Percentiles rank a stretch among this genome's conserved stretches.
Evolutionary conservation across 805 yeast species (phyloP).

Genomic region (Yarrowia bubula): DNA sequence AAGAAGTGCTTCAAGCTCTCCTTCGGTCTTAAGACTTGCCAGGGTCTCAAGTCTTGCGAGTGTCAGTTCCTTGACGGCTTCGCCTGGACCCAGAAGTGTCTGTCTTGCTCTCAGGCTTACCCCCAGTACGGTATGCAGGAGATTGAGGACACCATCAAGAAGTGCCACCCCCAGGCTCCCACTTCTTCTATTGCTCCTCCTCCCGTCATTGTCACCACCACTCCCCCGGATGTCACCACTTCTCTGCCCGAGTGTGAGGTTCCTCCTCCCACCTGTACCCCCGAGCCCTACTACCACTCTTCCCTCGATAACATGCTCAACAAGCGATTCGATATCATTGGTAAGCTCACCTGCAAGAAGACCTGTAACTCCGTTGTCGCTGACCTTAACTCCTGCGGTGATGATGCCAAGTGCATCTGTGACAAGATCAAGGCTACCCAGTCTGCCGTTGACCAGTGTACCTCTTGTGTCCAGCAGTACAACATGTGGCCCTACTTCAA

Average conservation of each 20-base stretch:
- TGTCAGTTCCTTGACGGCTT: conserved; percentile 23
- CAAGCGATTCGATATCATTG: conserved; percentile 13
- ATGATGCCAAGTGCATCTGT: conserved; percentile 18
- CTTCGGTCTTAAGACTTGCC: conserved; percentile 16
- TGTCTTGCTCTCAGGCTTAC: conserved; percentile 15
- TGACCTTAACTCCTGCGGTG: conserved; percentile 1
- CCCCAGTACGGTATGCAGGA: conserved; percentile 23
- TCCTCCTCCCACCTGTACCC: conserved; percentile 25
- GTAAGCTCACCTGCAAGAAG: conserved; percentile 26
- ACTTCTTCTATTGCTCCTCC: conserved; percentile 9
- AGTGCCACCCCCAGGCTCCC: conserved; percentile 21
- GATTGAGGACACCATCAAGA: conserved; percentile 14
- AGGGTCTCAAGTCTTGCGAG: conserved; percentile 19
- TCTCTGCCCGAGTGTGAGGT: conserved; percentile 26
- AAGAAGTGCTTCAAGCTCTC: conserved; percentile 26
- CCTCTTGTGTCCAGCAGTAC: conserved; percentile 23
- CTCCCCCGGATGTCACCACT: conserved; percentile 17
- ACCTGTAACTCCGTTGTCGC: conserved; percentile 4
- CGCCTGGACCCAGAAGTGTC: conserved; percentile 25
- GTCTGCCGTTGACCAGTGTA: conserved; percentile 23
- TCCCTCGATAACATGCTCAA: conserved; percentile 16
- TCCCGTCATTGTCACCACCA: conserved; percentile 23
- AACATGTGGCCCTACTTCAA: conserved; percentile 20
- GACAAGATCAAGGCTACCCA: conserved; percentile 9
- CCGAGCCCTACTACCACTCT: conserved; percentile 20